These are phyloP conservation scores for Agaricus blazei DNA, from an alignment of 768 basidiomycete genomes.

Conservation along the genomic window DNA sequence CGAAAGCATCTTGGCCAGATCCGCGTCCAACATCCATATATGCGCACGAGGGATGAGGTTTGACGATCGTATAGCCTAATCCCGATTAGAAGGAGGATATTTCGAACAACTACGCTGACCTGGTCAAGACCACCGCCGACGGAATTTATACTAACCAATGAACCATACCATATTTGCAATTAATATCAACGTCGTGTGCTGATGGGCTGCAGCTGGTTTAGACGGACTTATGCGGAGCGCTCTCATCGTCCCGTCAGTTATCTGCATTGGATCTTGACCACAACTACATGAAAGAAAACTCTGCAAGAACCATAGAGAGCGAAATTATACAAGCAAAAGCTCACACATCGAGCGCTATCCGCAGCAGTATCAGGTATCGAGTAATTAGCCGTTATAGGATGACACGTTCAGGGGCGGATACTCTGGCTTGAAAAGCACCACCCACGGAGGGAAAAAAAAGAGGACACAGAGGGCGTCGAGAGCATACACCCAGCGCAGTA, in stretches of 20 bases:
- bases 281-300: neutral
- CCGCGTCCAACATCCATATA: too few species aligned
- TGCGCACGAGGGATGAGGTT: too few species aligned
- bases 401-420: conserved; percentile 4
- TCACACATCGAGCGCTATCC: neutral
- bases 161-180: neutral
- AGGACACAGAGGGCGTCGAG: neutral
- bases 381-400: conserved; percentile 1
- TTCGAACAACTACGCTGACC: too few species aligned
- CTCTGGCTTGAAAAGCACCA: neutral
- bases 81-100: too few species aligned
- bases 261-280: neutral
- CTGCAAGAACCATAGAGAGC: neutral
- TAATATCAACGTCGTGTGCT: neutral
- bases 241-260: too few species aligned
- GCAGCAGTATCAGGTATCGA: neutral
- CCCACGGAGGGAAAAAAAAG: too few species aligned
- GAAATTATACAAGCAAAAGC: neutral
- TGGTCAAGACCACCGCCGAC: too few species aligned
- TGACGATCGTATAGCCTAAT: too few species aligned
- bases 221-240: neutral
- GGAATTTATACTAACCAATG: neutral
- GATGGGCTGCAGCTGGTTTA: neutral
- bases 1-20: neutral
- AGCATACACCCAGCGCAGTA: neutral